phyloP scores from a whole-genome alignment of 345 rosid species.

The Eucalyptus viminalis region DNA sequence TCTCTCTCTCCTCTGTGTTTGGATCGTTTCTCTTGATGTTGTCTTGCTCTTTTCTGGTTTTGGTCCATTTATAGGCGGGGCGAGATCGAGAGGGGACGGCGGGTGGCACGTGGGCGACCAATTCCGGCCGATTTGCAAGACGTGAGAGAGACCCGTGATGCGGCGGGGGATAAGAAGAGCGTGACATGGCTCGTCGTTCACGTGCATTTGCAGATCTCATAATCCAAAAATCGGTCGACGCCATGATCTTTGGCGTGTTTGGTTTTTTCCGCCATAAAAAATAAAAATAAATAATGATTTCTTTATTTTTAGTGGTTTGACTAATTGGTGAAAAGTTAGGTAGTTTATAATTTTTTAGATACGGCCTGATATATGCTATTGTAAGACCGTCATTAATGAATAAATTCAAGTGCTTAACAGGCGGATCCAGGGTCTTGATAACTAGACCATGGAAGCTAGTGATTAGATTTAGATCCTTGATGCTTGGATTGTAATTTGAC shows the following conservation, averaged over 20 bases:
- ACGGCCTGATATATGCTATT: too few relatives aligned
- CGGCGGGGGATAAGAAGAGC: background rate
- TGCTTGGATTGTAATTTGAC: background rate
- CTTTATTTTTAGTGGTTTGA: too few relatives aligned
- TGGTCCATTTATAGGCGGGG: background rate
- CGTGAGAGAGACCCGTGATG: background rate
- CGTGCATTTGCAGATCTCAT: too few relatives aligned
- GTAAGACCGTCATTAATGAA: background rate
- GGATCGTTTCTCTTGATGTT: too few relatives aligned
- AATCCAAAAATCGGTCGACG: too few relatives aligned
- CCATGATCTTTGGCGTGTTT: too few relatives aligned
- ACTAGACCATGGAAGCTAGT: background rate
- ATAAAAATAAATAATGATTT: too few relatives aligned
- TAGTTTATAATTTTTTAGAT: too few relatives aligned
- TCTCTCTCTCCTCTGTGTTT: background rate
- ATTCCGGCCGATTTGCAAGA: background rate
- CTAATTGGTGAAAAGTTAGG: too few relatives aligned
- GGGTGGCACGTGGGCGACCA: background rate
- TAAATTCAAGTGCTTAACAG: background rate
- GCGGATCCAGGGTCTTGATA: rapidly evolving
- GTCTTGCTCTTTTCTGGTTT: too few relatives aligned
- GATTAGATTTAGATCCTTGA: background rate
- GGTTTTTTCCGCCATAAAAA: too few relatives aligned
- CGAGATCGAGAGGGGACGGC: background rate
- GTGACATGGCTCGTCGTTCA: background rate